phyloP scores from a whole-genome alignment of 768 basidiomycete species.

The Favolaschia claudopus region DNA sequence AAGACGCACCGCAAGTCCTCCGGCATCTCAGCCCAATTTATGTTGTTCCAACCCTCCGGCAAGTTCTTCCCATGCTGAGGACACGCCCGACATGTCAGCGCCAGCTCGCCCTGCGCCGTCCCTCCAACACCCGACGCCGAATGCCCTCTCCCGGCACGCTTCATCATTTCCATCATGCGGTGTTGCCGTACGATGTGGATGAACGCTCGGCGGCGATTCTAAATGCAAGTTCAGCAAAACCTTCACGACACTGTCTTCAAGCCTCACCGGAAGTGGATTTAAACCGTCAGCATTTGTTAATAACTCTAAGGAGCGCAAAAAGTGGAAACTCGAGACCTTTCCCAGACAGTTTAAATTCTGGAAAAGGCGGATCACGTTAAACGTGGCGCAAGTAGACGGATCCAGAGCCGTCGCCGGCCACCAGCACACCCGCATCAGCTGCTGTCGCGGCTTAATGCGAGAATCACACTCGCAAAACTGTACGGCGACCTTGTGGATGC shows the following conservation, averaged over 20 bases:
- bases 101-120: background rate
- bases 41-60: background rate
- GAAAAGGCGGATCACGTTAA: background rate
- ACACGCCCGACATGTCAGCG: constrained; percentile 5
- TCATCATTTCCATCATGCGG: too few relatives aligned
- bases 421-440: constrained; percentile 14
- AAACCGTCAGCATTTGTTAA: constrained; percentile 4
- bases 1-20: too few relatives aligned
- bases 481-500: background rate
- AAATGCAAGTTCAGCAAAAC: too few relatives aligned
- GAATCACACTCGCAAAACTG: constrained; percentile 6
- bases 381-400: background rate
- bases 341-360: background rate
- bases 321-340: background rate
- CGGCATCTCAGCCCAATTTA: too few relatives aligned
- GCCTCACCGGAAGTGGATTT: background rate
- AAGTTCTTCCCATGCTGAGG: background rate
- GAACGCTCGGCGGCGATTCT: constrained; percentile 7
- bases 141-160: background rate
- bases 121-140: background rate
- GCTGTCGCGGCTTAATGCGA: background rate
- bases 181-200: constrained; percentile 3
- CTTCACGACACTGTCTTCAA: too few relatives aligned
- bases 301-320: background rate
- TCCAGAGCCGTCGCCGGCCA: constrained; percentile 12